These are phyloP conservation scores for Xylariomycetidae sp. DNA, from an alignment of 2,329 filamentous ascomycete genomes.

Conservation along the genomic window DNA sequence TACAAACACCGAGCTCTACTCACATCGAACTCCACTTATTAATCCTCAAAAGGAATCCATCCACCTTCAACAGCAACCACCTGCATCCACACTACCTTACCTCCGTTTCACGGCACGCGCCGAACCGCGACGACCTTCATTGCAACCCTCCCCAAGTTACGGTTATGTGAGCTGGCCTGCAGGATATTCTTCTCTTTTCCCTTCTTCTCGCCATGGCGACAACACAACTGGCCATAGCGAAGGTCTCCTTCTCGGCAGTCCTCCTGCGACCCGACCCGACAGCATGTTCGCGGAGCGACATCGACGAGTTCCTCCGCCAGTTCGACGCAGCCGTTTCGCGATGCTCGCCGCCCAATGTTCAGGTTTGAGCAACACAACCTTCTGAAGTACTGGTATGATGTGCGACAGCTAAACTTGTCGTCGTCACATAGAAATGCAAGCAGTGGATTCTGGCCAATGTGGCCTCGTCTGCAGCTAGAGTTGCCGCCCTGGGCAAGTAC, in stretches of 20 bases:
- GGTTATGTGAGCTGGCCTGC: no score
- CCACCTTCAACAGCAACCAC: no score
- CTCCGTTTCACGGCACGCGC: no score
- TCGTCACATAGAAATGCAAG: slow-evolving; percentile 69
- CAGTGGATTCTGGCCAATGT: slow-evolving; percentile 74
- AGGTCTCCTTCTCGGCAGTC: slow-evolving; percentile 68
- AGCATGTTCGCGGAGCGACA: slow-evolving; percentile 60
- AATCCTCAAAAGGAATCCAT: no score
- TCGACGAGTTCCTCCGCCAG: slow-evolving; percentile 61
- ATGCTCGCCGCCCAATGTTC: slow-evolving; percentile 76
- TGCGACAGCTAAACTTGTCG: slow-evolving; percentile 28
- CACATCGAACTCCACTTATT: no score
- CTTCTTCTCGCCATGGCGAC: slow-evolving; percentile 48
- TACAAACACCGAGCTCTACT: no score
- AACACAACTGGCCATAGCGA: slow-evolving; percentile 69
- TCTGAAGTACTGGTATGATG: slow-evolving; percentile 34
- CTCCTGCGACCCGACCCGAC: slow-evolving; percentile 70
- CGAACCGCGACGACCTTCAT: no score
- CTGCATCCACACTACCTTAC: no score
- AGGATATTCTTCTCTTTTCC: not conserved
- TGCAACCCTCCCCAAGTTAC: no score
- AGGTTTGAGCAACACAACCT: slow-evolving; percentile 63
- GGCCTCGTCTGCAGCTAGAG: slow-evolving; percentile 59
- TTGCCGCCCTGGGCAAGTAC: slow-evolving; percentile 67
- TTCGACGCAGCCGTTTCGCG: slow-evolving; percentile 59